Conservation (phyloP, 2,329 filamentous ascomycete genomes). For the Alternaria brassicicola region DNA sequence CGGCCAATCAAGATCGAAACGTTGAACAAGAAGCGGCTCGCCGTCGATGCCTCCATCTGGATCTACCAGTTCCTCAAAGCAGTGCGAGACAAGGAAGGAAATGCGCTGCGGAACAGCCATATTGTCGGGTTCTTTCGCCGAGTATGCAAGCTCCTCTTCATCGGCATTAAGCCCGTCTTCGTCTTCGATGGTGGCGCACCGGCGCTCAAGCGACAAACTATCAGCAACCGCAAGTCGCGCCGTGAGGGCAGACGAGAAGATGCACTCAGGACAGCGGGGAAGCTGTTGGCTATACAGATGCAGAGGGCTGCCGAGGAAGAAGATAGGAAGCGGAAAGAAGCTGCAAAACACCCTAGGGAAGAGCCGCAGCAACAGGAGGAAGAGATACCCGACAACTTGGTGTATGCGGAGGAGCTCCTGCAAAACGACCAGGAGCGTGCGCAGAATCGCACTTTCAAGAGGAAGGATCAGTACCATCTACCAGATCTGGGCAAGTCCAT, state of each 20-base stretch:
- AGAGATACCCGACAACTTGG: constrained; percentile 74
- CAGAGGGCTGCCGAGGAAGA: constrained; percentile 89
- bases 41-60: constrained; percentile 98
- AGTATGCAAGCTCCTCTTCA: constrained; percentile 97
- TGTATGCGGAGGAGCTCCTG: constrained; percentile 89
- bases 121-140: constrained; percentile 97
- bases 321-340: constrained; percentile 66
- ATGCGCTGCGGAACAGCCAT: constrained; percentile 93
- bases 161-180: constrained; percentile 94
- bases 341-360: constrained; percentile 47
- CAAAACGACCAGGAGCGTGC: constrained; percentile 73
- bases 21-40: constrained; percentile 92
- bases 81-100: constrained; percentile 97
- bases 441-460: constrained; percentile 78
- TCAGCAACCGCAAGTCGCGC: constrained; percentile 75
- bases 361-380: constrained; percentile 65
- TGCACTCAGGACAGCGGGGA: constrained; percentile 88
- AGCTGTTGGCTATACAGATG: constrained; percentile 92
- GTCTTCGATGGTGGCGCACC: constrained; percentile 98
- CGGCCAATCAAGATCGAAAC: constrained; percentile 96
- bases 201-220: constrained; percentile 86
- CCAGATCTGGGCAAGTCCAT: constrained; percentile 82
- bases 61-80: constrained; percentile 99
- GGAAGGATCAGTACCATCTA: constrained; percentile 93
- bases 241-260: constrained; percentile 91